Conservation (phyloP, 2,329 filamentous ascomycete species). For the Fusarium marasasianum region DNA sequence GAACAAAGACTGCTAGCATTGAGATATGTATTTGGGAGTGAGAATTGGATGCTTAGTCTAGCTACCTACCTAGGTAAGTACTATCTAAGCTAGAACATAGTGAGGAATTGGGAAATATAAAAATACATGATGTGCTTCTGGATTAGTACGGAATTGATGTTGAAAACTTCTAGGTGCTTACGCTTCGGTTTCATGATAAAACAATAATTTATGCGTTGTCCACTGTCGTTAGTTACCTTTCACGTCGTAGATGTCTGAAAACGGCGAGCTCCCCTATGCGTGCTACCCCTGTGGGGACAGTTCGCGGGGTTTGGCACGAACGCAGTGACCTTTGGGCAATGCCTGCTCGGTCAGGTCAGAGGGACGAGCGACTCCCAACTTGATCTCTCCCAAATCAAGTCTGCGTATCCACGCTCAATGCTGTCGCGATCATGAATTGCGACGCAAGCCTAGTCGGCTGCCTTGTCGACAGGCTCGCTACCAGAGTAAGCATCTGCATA, state of each 20-base stretch:
- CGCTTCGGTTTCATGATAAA: neutral
- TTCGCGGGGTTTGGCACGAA: conserved; percentile 36
- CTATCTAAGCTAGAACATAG: neutral
- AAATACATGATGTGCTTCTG: neutral
- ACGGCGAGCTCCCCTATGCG: conserved; percentile 9
- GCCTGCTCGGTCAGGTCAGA: neutral
- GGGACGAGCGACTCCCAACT: conserved; percentile 6
- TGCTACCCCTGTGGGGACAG: conserved; percentile 31
- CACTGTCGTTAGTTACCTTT: neutral
- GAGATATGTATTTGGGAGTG: neutral
- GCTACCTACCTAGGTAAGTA: too few species aligned
- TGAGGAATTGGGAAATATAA: neutral
- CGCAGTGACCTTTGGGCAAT: conserved; percentile 20
- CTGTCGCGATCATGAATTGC: conserved; percentile 60
- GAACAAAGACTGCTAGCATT: neutral
- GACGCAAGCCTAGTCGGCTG: conserved; percentile 68
- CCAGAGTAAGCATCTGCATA: conserved; percentile 58
- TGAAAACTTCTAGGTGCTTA: neutral
- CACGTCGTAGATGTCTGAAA: conserved; percentile 14
- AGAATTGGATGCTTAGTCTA: neutral
- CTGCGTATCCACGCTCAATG: conserved; percentile 30
- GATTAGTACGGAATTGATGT: neutral
- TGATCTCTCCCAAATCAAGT: conserved; percentile 25
- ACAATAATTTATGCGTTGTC: neutral
- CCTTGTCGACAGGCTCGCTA: conserved; percentile 70